These are phyloP conservation scores for Thelonectria blattea DNA, from an alignment of 2,329 filamentous ascomycete genomes.

Conservation along the genomic window DNA sequence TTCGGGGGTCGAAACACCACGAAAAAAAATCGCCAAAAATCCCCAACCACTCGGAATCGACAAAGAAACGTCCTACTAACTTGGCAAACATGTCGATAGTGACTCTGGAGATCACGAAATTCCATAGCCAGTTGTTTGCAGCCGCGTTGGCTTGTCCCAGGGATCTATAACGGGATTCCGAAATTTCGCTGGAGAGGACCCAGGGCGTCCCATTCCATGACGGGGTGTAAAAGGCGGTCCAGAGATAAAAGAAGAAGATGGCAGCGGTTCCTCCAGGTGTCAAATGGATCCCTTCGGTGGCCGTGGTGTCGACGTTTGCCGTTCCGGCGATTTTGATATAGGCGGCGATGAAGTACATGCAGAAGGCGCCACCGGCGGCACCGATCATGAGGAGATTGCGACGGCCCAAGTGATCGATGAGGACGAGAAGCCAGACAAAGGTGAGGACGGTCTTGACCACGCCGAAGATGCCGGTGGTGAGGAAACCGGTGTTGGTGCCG, in stretches of 20 bases:
- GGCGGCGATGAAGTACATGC: conserved; percentile 67
- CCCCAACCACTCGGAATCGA: neutral
- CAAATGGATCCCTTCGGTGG: conserved; percentile 40
- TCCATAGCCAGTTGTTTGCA: conserved; percentile 75
- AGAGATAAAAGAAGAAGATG: conserved; percentile 68
- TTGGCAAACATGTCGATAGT: conserved; percentile 56
- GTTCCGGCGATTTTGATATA: conserved; percentile 47
- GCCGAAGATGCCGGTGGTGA: conserved; percentile 77
- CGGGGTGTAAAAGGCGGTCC: conserved; percentile 68
- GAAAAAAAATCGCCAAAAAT: neutral
- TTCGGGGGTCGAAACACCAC: neutral
- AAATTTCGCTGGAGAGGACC: conserved; percentile 79
- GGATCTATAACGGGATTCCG: conserved; percentile 63
- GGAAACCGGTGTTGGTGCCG: conserved; percentile 52
- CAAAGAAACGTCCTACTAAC: neutral
- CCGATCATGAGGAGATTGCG: conserved; percentile 69
- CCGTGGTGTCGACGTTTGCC: conserved; percentile 52
- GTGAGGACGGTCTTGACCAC: conserved; percentile 76
- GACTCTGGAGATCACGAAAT: conserved; percentile 62
- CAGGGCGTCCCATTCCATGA: conserved; percentile 78
- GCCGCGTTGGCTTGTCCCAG: conserved; percentile 76
- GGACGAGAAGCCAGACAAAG: conserved; percentile 70
- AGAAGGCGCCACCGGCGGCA: conserved; percentile 64
- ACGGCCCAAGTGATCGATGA: conserved; percentile 66
- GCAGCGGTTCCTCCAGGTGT: conserved; percentile 66